Evolutionary conservation across 768 basidiomycete species (phyloP).

Genomic region (Serendipita sp.): DNA sequence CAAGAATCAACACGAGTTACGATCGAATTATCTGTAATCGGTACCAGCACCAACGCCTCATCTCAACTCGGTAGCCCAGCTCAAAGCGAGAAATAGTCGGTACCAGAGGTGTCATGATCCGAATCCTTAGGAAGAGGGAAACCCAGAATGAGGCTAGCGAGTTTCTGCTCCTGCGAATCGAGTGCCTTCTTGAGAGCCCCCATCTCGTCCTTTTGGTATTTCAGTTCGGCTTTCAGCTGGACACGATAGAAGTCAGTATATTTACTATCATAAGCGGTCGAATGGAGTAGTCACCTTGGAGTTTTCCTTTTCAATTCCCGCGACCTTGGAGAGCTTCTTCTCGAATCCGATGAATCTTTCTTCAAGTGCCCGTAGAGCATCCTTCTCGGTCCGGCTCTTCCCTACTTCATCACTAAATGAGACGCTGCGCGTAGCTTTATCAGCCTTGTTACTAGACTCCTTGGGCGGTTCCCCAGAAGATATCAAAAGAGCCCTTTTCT

Average conservation of each 20-base stretch:
- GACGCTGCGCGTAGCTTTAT: not conserved
- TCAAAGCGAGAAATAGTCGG: too few relatives aligned
- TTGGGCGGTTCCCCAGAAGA: too few relatives aligned
- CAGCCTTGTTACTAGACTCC: not conserved
- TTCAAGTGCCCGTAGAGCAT: not conserved
- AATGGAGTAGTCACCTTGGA: not conserved
- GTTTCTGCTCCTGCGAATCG: not conserved
- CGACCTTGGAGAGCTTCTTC: not conserved
- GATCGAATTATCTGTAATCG: too few relatives aligned
- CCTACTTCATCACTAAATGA: not conserved
- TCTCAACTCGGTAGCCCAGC: too few relatives aligned
- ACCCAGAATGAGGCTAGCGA: not conserved
- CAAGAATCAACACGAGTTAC: too few relatives aligned
- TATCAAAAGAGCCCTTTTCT: too few relatives aligned
- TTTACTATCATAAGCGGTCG: not conserved
- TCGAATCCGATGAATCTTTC: slow-evolving; percentile 2
- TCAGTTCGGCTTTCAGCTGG: not conserved
- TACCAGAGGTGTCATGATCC: too few relatives aligned
- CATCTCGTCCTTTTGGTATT: not conserved
- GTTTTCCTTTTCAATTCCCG: not conserved
- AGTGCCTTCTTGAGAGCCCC: not conserved
- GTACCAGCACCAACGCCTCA: too few relatives aligned
- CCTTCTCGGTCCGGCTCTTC: not conserved
- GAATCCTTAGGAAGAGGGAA: too few relatives aligned
- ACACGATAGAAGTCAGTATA: not conserved